phyloP scores from a whole-genome alignment of 306 rosid genomes.

The Morella rubra region DNA sequence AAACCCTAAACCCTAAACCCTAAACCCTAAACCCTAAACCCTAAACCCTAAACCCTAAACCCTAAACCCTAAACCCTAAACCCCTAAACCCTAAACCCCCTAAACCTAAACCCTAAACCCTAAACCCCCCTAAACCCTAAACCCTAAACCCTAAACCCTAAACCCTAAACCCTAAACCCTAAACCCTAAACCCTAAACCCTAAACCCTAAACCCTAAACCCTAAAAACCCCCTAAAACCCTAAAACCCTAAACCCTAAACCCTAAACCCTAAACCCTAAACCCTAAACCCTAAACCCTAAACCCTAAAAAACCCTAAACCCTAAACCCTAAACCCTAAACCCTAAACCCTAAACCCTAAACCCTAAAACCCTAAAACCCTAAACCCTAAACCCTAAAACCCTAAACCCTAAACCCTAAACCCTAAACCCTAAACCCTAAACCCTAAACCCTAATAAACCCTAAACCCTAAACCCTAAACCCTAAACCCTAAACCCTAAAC shows the following conservation, averaged over 20 bases:
- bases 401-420: slow-evolving; percentile 11
- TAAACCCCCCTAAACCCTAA: background rate
- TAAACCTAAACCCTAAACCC: slow-evolving; percentile 5
- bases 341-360: no score
- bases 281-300: slow-evolving; percentile 19
- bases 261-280: slow-evolving; percentile 14
- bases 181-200: slow-evolving; percentile 16
- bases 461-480: slow-evolving; percentile 12
- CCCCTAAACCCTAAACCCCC: slow-evolving; percentile 12
- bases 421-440: slow-evolving; percentile 11
- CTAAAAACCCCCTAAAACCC: background rate
- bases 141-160: slow-evolving; percentile 14
- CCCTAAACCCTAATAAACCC: slow-evolving; percentile 5
- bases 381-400: slow-evolving; percentile 18
- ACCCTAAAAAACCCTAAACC: no score
- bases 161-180: slow-evolving; percentile 17
- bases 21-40: slow-evolving; percentile 5
- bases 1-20: background rate
- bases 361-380: slow-evolving; percentile 19
- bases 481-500: slow-evolving; percentile 16
- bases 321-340: slow-evolving; percentile 14
- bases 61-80: slow-evolving; percentile 7
- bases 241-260: background rate
- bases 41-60: slow-evolving; percentile 16
- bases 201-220: slow-evolving; percentile 15